Percentiles rank a stretch among this genome's conserved stretches.
Evolutionary conservation across 495 filamentous ascomycete species (phyloP).

Genomic region (Xeromyces bisporus): DNA sequence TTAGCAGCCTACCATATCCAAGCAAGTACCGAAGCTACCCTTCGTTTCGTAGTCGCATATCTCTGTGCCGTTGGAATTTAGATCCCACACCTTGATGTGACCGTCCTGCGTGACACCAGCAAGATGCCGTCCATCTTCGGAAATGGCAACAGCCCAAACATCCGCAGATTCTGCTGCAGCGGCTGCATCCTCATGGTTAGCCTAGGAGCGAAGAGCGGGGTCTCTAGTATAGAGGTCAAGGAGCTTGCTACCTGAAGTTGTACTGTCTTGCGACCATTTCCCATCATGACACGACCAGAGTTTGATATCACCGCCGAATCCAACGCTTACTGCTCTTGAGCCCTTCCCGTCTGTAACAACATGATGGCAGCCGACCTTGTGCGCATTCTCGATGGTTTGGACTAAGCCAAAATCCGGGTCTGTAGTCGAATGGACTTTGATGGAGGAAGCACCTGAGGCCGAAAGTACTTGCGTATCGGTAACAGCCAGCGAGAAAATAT

Average conservation of each 20-base stretch:
- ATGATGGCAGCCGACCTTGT: constrained; percentile 82
- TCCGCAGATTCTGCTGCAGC: constrained; percentile 38
- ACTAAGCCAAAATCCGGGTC: constrained; percentile 52
- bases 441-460: constrained; percentile 60
- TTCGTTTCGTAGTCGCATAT: constrained; percentile 82
- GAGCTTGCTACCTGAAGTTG: constrained; percentile 24
- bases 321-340: constrained; percentile 55
- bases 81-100: constrained; percentile 75
- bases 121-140: constrained; percentile 62
- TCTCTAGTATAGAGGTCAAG: too few species aligned
- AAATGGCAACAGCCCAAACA: constrained; percentile 75
- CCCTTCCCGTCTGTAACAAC: constrained; percentile 53
- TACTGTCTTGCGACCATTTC: constrained; percentile 34
- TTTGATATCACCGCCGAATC: constrained; percentile 74
- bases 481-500: constrained; percentile 82
- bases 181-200: constrained; percentile 5
- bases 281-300: constrained; percentile 50
- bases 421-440: constrained; percentile 59
- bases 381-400: constrained; percentile 59
- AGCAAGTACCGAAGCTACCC: constrained; percentile 69
- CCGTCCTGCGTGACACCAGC: constrained; percentile 72
- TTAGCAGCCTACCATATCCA: constrained; percentile 48
- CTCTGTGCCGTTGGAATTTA: constrained; percentile 32
- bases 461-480: constrained; percentile 62
- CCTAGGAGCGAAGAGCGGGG: not conserved